phyloP scores from a whole-genome alignment of 2,329 filamentous ascomycete species.

The Fusarium subtropicale region DNA sequence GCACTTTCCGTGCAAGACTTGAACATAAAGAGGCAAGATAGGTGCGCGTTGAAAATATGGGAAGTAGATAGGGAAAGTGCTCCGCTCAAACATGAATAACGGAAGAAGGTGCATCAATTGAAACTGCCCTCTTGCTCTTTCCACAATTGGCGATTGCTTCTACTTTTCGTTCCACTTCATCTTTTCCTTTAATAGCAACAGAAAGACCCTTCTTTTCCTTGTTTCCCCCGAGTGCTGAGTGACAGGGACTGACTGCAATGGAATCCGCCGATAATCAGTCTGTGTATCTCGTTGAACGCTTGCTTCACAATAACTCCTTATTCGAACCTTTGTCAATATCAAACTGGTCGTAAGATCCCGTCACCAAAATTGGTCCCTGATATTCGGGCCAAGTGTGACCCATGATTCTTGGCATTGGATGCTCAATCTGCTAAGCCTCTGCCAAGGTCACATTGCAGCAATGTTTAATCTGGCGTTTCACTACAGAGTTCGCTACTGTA shows the following conservation, averaged over 20 bases:
- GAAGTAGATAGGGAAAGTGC: neutral
- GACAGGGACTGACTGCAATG: neutral
- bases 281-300: neutral
- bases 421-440: conserved; percentile 38
- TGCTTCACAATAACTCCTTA: neutral
- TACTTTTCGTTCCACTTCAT: neutral
- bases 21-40: neutral
- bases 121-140: neutral
- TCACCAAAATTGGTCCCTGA: conserved; percentile 6
- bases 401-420: conserved; percentile 36
- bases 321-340: neutral
- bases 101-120: neutral
- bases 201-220: neutral
- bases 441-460: conserved; percentile 46
- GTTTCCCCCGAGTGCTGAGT: neutral
- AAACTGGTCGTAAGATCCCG: neutral
- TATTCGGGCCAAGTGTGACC: conserved; percentile 4
- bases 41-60: neutral
- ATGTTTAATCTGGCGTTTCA: conserved; percentile 43
- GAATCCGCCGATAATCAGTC: neutral
- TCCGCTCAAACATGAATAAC: neutral
- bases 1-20: neutral
- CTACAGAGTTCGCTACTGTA: conserved; percentile 22
- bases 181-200: neutral
- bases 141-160: neutral